Evolutionary conservation across 192 early-diverging fungal genomes (phyloP), one percentile per base, ranked within the genome.

Genomic region (Entomortierella beljakovae): DNA sequence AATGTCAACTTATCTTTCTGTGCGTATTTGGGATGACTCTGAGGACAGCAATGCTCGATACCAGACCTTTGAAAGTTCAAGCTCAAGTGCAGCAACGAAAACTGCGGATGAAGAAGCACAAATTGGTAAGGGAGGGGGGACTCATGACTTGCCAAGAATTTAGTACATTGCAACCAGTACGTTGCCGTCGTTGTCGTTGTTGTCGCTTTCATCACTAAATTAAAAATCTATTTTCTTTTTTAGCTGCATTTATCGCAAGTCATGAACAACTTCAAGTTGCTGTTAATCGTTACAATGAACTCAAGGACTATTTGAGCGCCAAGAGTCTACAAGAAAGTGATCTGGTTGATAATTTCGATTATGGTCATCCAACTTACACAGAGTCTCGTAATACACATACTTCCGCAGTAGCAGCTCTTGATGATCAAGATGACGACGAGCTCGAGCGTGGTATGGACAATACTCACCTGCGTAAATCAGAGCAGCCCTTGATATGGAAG

Each of bases 1-100:
- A 40, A 79, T 79, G 61, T 32, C 75, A 9, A 62, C 64, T 15
- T 70, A 65, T n/a, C 67, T 79, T 3, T 53, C 31, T 28, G 62
- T 58, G 26, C 75, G 75, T 11, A 69, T 79, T 31, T 79, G 75
- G 75, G 40, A 79, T 16, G 68, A 69, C 28, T 77, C 73, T 25
- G 66, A 54, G 0, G 51, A 68, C 20, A 55, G 16, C 32, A 13
- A 29, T 22, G 15, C 61, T 1, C 56, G 38, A 0, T 68, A 61
- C n/a, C 64, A 57, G 3, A 11, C 50, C 5, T 68, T 50, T 7
- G 46, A 68, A 11, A 68, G 28, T 35, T 57, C 66, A 4, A 62
- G 54, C 35, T 42, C 48, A 31, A n/a, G 40, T 5, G 13, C 54
- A 23, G 26, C 68, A 15, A 42, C 40, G 7, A 77, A 77, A 34